A percentile compares a stretch with the other conserved stretches of the same genome.
Evolutionary conservation across 2,329 filamentous ascomycete species (phyloP).

Genomic region (Aspergillus neotritici): DNA sequence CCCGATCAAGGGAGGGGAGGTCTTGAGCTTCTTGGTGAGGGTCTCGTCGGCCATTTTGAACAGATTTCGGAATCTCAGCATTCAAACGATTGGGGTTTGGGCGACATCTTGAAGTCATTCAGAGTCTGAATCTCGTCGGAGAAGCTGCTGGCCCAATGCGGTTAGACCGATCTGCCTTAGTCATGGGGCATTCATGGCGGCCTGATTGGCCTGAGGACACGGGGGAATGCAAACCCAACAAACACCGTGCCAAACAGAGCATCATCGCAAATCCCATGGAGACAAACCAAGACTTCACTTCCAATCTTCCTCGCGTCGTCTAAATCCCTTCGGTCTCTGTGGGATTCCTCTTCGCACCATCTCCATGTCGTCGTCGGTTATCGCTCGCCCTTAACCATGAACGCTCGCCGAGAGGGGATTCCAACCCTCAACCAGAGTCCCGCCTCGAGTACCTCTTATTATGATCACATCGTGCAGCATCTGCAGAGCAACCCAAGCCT

Average conservation of each 20-base stretch:
- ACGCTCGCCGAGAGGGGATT: constrained; percentile 27
- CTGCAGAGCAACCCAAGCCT: constrained; percentile 25
- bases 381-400: constrained; percentile 29
- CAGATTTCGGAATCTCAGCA: constrained; percentile 38
- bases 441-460: constrained; percentile 23
- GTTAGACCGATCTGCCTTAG: no score
- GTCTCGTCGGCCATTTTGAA: constrained; percentile 60
- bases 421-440: constrained; percentile 26
- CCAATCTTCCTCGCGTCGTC: background rate
- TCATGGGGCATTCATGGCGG: no score
- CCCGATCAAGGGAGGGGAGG: constrained; percentile 66
- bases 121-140: no score
- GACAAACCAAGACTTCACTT: no score
- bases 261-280: no score
- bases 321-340: background rate
- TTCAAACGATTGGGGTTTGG: constrained; percentile 10
- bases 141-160: no score
- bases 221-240: no score
- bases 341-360: constrained; percentile 4
- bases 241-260: no score
- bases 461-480: constrained; percentile 29
- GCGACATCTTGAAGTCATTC: no score
- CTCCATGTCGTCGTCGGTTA: constrained; percentile 18
- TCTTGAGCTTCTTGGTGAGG: constrained; percentile 79
- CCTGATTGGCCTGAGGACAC: no score